These are phyloP conservation scores for Aquanectria penicillioides DNA, from an alignment of 2,329 filamentous ascomycete genomes.

Conservation along the genomic window DNA sequence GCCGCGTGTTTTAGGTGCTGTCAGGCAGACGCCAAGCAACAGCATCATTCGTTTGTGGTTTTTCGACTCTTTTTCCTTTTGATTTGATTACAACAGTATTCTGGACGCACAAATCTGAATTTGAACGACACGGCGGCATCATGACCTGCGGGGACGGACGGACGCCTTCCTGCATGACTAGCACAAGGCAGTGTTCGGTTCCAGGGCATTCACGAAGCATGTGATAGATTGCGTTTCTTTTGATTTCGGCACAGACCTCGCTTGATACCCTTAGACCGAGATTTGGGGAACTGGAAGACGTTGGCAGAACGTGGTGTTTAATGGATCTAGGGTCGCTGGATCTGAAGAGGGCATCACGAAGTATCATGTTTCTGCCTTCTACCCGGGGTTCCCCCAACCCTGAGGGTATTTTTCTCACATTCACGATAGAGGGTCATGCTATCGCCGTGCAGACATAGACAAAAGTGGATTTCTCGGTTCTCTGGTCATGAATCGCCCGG, in stretches of 20 bases:
- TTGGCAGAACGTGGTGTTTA: conserved; percentile 50
- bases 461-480: conserved; percentile 74
- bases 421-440: conserved; percentile 57
- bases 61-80: conserved; percentile 36
- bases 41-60: conserved; percentile 37
- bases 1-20: conserved; percentile 35
- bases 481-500: conserved; percentile 56
- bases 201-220: conserved; percentile 54
- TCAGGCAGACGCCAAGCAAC: conserved; percentile 20
- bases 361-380: conserved; percentile 51
- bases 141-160: conserved; percentile 51
- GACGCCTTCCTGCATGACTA: conserved; percentile 45
- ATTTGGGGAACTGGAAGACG: conserved; percentile 51
- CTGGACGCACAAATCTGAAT: conserved; percentile 44
- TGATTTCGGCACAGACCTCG: conserved; percentile 55
- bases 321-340: conserved; percentile 47
- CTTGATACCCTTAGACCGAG: conserved; percentile 58
- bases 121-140: conserved; percentile 54
- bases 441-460: conserved; percentile 65
- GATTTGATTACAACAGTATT: conserved; percentile 40
- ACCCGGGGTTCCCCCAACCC: conserved; percentile 46
- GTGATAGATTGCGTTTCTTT: conserved; percentile 57
- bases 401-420: conserved; percentile 53
- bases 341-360: conserved; percentile 50
- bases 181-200: conserved; percentile 49